Evolutionary conservation across 805 yeast species (phyloP).

Genomic region (Hemisphaericaspora nanyangensis): DNA sequence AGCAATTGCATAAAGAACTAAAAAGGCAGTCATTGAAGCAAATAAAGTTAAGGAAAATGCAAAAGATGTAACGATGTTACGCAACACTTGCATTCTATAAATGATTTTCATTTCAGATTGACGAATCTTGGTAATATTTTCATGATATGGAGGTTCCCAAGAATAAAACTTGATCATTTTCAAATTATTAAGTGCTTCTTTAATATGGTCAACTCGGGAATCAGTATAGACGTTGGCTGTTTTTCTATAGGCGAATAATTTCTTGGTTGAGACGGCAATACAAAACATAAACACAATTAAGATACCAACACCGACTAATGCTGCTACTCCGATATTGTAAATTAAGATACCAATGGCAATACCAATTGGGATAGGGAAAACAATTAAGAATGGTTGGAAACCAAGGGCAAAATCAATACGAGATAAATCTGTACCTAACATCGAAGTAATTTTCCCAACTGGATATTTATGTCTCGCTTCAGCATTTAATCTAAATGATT

Average conservation of each 20-base stretch:
- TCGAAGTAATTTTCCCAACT: slow-evolving; percentile 66
- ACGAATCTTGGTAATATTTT: slow-evolving; percentile 54
- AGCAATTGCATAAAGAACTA: slow-evolving; percentile 33
- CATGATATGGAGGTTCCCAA: slow-evolving; percentile 81
- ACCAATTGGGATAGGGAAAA: slow-evolving; percentile 61
- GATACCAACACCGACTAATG: slow-evolving; percentile 65
- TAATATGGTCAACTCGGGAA: slow-evolving; percentile 66
- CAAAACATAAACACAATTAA: slow-evolving; percentile 47
- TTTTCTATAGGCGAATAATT: slow-evolving; percentile 52
- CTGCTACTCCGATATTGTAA: slow-evolving; percentile 66
- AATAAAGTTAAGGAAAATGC: slow-evolving; percentile 66
- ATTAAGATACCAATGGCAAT: slow-evolving; percentile 63
- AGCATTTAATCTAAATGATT: slow-evolving; percentile 59
- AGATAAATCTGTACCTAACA: slow-evolving; percentile 78
- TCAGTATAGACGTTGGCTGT: slow-evolving; percentile 68
- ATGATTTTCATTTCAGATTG: slow-evolving; percentile 57
- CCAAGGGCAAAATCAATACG: slow-evolving; percentile 76
- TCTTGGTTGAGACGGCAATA: slow-evolving; percentile 46
- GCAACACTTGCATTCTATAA: slow-evolving; percentile 58
- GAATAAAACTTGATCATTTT: slow-evolving; percentile 84
- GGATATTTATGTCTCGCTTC: slow-evolving; percentile 58
- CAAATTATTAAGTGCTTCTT: slow-evolving; percentile 75
- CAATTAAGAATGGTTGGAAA: slow-evolving; percentile 59
- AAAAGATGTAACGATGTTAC: slow-evolving; percentile 59
- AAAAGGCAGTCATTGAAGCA: slow-evolving; percentile 59